Evolutionary conservation across 495 filamentous ascomycete genomes (phyloP), one percentile per base, ranked within the genome.

Genomic region (Xeromyces bisporus): DNA sequence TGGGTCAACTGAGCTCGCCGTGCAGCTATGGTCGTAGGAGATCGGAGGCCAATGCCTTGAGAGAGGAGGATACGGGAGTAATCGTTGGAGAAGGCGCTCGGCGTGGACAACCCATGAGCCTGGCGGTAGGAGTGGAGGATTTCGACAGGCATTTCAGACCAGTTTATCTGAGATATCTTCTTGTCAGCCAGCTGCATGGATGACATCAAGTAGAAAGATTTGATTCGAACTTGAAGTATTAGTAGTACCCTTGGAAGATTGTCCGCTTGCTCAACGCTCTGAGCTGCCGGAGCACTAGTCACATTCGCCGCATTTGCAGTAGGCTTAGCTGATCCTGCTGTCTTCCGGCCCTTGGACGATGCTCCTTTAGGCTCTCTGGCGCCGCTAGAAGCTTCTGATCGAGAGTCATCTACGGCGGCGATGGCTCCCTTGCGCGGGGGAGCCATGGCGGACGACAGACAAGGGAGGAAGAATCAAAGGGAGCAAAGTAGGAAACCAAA

Each of bases 111-210:
- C 40, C 71, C 71, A 59, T 87, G 77, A 36, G 74, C 67, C 44
- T 79, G 71, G 36, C 80, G 75, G 61, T 92, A 92, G 46, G 70
- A 67, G 53, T 87, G 77, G 35, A 92, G 71, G 41, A 83, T 62
- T 12, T 70, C 61, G 39, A 71, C 58, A 11, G 80, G 72, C 43
- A 84, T 75, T 16, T 75, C 67, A 20, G 69, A 60, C 82, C 82
- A 91, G 39, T 73, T 64, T 33, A 91, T 67, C 82, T 91, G 42
- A 31, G 33, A 6, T 11, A 3, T 7, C 13, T 7, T 15, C 14
- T 6, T 14, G 14, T 7, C 23, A 14, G 14, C 12, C 23, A 23
- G 15, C 9, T 21, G 5, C 20, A 21, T 21, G 20, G 5, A 21
- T 4, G 4, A 18, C 24, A 36, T 31, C 32, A 30, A 31, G 33